Percentiles rank a stretch among this genome's conserved stretches.
Conservation (phyloP, 306 rosid species). For the Cucurbita argyrosperma region DNA sequence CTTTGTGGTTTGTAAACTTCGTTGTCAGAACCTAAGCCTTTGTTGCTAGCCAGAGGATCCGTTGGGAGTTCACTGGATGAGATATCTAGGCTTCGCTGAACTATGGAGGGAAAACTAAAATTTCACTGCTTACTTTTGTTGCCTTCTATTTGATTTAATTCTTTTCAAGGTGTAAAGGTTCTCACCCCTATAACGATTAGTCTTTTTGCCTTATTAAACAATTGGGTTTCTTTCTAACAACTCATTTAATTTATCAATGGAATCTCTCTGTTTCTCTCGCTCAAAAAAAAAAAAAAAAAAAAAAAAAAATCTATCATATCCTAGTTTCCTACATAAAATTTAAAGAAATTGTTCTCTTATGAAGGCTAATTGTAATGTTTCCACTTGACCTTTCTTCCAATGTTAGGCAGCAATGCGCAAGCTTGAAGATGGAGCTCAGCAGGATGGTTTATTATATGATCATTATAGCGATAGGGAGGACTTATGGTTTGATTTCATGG, state of each 20-base stretch:
- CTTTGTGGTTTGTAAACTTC: neutral
- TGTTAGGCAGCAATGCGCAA: conserved; percentile 91
- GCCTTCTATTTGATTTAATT: too few species aligned
- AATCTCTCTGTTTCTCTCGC: too few species aligned
- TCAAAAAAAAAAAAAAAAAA: too few species aligned
- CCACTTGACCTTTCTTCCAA: conserved; percentile 15
- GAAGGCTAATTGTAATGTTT: neutral
- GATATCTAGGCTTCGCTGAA: neutral
- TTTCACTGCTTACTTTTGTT: neutral
- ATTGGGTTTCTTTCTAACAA: too few species aligned
- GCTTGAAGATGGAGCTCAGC: conserved; percentile 42
- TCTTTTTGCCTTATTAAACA: too few species aligned
- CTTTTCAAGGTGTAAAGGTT: too few species aligned
- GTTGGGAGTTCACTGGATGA: neutral
- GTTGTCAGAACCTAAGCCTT: neutral
- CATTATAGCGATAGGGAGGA: conserved; percentile 68
- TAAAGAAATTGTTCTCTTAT: neutral
- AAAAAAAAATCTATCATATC: neutral
- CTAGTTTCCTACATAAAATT: neutral
- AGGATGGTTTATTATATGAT: conserved; percentile 53
- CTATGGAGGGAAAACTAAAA: neutral
- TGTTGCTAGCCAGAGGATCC: neutral
- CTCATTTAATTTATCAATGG: too few species aligned
- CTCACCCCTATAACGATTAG: too few species aligned
- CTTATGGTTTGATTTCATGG: conserved; percentile 97